phyloP scores from a whole-genome alignment of 2,329 filamentous ascomycete species.

The Apiospora saccharicola region DNA sequence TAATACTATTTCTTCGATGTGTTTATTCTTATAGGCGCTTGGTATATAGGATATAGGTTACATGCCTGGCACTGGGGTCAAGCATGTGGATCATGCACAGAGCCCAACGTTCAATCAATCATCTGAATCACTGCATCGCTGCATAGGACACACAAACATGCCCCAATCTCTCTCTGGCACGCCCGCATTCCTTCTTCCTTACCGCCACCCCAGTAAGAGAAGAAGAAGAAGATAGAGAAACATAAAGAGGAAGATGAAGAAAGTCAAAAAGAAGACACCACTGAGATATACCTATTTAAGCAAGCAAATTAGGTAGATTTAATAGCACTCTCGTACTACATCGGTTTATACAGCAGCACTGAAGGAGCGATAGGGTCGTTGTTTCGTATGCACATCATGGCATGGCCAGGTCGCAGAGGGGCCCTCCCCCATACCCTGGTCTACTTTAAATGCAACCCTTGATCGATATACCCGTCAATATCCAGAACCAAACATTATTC shows the following conservation, averaged over 20 bases:
- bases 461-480: conserved; percentile 1
- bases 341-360: not conserved
- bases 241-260: not conserved
- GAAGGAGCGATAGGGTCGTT: not conserved
- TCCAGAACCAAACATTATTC: not conserved
- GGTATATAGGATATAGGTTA: too few relatives aligned
- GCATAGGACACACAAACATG: not conserved
- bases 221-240: not conserved
- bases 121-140: too few relatives aligned
- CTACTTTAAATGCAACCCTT: not conserved
- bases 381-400: not conserved
- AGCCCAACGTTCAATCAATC: too few relatives aligned
- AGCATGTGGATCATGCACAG: too few relatives aligned
- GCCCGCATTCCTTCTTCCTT: not conserved
- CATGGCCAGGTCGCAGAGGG: not conserved
- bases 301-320: not conserved
- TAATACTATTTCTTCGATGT: too few relatives aligned
- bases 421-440: not conserved
- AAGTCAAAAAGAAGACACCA: not conserved
- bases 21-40: too few relatives aligned
- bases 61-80: too few relatives aligned
- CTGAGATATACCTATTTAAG: not conserved
- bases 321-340: not conserved
- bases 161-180: not conserved
- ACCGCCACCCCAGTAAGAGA: not conserved